Evolutionary conservation across 2,329 filamentous ascomycete species (phyloP).

Genomic region (Pseudogymnoascus sp.): DNA sequence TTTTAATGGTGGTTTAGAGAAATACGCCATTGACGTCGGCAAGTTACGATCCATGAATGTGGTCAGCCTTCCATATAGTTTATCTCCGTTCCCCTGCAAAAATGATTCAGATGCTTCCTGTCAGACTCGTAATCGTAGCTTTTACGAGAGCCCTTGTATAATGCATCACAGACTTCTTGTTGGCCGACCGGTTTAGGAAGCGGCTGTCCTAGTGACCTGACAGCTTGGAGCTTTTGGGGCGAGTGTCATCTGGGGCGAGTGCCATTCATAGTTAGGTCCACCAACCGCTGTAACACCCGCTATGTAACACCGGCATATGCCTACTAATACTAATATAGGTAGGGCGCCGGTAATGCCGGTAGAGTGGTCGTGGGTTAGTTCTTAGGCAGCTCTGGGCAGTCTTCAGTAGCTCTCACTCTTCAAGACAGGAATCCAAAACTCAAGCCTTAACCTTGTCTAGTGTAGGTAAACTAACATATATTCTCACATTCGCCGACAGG

Average conservation of each 20-base stretch:
- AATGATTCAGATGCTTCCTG: neutral
- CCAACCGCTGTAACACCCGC: neutral
- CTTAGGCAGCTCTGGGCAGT: neutral
- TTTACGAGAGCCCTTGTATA: neutral
- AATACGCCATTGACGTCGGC: neutral
- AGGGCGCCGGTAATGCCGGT: conserved; percentile 1
- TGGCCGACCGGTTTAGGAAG: neutral
- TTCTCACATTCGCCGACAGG: neutral
- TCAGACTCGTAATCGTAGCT: neutral
- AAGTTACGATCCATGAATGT: neutral
- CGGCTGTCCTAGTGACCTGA: neutral
- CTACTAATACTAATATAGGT: neutral
- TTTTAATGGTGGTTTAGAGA: neutral
- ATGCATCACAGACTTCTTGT: neutral
- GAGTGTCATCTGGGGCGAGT: neutral
- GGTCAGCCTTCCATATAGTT: neutral
- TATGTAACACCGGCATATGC: neutral
- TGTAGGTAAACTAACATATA: neutral
- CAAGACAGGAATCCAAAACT: neutral
- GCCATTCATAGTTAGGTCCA: neutral
- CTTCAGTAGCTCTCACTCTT: neutral
- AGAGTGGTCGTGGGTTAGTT: neutral
- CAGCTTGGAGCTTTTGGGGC: neutral
- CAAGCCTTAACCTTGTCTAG: neutral
- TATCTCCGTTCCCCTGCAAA: neutral